A percentile compares a stretch with the other conserved stretches of the same genome.
phyloP scores from a whole-genome alignment of 495 filamentous ascomycete genomes.

The Lasiosphaeria miniovina region DNA sequence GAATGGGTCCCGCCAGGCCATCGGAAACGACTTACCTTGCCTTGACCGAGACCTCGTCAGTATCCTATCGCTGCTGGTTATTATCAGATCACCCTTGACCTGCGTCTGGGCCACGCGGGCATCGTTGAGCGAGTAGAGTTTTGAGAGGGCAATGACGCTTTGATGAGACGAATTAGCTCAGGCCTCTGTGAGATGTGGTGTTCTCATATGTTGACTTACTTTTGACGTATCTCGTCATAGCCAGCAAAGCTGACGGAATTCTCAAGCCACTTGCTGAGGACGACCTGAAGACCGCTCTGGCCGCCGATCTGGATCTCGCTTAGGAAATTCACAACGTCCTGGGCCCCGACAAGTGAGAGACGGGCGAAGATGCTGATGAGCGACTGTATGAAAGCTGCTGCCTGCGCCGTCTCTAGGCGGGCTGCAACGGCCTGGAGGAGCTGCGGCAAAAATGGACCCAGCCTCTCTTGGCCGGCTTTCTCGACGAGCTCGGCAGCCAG shows the following conservation, averaged over 20 bases:
- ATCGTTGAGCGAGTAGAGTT: constrained; percentile 83
- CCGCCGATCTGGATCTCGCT: constrained; percentile 73
- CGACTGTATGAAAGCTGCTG: constrained; percentile 82
- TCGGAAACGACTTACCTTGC: constrained; percentile 47
- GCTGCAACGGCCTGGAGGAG: constrained; percentile 90
- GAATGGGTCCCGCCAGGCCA: neutral
- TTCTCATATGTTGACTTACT: constrained; percentile 50
- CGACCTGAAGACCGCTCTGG: constrained; percentile 77
- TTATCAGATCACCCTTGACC: constrained; percentile 89
- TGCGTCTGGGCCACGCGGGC: constrained; percentile 71
- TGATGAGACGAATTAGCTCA: constrained; percentile 30
- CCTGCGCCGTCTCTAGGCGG: constrained; percentile 72
- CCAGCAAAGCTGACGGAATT: constrained; percentile 94
- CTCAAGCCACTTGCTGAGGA: constrained; percentile 92
- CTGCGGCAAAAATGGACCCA: constrained; percentile 85
- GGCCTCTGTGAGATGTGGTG: too few relatives aligned
- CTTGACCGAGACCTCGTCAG: constrained; percentile 88
- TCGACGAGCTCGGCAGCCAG: constrained; percentile 94
- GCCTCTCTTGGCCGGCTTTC: constrained; percentile 80
- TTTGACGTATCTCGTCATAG: constrained; percentile 94
- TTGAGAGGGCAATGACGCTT: constrained; percentile 85
- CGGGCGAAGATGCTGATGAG: constrained; percentile 94
- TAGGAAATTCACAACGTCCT: constrained; percentile 89
- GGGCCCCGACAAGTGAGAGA: constrained; percentile 75
- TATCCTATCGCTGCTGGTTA: constrained; percentile 76